These are phyloP conservation scores for Alternaria novae-zelandiae DNA, from an alignment of 2,329 filamentous ascomycete genomes.

Conservation along the genomic window DNA sequence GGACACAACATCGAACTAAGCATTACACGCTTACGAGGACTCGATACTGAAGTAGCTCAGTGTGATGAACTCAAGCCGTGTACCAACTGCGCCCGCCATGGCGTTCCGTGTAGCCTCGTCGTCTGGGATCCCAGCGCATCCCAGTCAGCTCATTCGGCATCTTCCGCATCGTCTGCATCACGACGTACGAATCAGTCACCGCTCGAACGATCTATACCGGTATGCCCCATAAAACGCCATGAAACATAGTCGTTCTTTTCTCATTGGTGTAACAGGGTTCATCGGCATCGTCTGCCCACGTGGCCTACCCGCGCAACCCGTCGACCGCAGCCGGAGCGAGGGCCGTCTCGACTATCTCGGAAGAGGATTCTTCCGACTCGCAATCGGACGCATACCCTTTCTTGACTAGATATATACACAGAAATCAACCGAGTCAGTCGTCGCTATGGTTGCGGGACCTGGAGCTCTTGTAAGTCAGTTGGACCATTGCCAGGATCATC, in stretches of 20 bases:
- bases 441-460: slow-evolving; percentile 43
- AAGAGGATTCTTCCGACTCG: slow-evolving; percentile 35
- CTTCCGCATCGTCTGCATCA: slow-evolving; percentile 13
- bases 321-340: slow-evolving; percentile 13
- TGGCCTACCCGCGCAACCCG: slow-evolving; percentile 32
- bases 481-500: neutral
- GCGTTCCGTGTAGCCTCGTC: slow-evolving; percentile 45
- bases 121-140: slow-evolving; percentile 30
- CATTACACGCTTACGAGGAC: slow-evolving; percentile 5
- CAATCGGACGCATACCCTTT: slow-evolving; percentile 41
- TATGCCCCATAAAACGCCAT: slow-evolving; percentile 13
- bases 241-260: neutral
- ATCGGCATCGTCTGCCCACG: slow-evolving; percentile 17
- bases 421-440: slow-evolving; percentile 22
- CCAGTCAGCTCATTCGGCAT: slow-evolving; percentile 16
- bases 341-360: slow-evolving; percentile 17
- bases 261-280: slow-evolving; percentile 14
- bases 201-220: slow-evolving; percentile 21
- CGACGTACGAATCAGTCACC: slow-evolving; percentile 20
- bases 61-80: slow-evolving; percentile 49
- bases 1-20: slow-evolving; percentile 4
- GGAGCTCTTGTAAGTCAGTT: slow-evolving; percentile 40
- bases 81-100: slow-evolving; percentile 46
- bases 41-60: slow-evolving; percentile 28
- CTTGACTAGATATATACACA: slow-evolving; percentile 39